Conservation (phyloP, 345 rosid species). For the Pugionium cornutum region DNA sequence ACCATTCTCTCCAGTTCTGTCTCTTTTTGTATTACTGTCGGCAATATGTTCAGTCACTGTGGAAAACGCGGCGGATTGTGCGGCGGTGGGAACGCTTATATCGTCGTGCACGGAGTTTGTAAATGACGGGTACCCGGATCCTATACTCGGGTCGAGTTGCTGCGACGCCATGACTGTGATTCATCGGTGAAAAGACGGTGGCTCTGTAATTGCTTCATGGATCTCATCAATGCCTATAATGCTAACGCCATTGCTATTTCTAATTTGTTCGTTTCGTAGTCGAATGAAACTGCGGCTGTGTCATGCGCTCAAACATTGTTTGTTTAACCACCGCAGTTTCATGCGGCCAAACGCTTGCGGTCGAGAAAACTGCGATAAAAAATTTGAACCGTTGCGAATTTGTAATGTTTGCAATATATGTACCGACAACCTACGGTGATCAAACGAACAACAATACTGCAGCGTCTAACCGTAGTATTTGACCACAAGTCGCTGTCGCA, state of each 20-base stretch:
- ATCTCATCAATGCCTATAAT: conserved; percentile 47
- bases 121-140: conserved; percentile 55
- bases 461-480: no score
- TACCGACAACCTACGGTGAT: no score
- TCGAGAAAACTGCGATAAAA: no score
- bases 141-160: conserved; percentile 55
- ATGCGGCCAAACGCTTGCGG: no score
- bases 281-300: no score
- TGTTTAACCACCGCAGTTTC: no score
- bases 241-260: conserved; percentile 69
- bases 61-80: conserved; percentile 47
- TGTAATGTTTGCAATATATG: no score
- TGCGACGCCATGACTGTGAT: conserved; percentile 52
- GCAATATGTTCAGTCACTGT: conserved; percentile 24
- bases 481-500: no score
- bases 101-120: conserved; percentile 55
- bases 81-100: conserved; percentile 51
- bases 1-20: not conserved
- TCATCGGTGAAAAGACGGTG: conserved; percentile 36
- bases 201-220: conserved; percentile 55
- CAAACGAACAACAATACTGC: no score
- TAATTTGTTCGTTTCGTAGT: conserved; percentile 20
- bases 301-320: no score
- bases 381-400: no score
- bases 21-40: conserved; percentile 11